phyloP scores from a whole-genome alignment of 2,329 filamentous ascomycete species.

The Podosphaera xanthii region DNA sequence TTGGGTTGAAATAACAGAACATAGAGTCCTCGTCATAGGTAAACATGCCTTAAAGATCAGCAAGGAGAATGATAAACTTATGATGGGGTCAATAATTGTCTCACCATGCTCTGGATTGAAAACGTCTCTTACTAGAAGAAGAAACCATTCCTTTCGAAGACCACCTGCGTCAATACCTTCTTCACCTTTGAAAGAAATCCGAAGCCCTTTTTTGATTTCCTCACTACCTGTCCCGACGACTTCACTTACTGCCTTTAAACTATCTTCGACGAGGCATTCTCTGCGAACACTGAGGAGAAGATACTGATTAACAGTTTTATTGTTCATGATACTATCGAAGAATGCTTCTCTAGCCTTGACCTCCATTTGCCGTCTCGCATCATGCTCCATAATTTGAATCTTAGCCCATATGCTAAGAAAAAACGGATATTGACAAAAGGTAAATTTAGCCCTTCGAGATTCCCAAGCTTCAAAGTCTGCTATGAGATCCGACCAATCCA shows the following conservation, averaged over 20 bases:
- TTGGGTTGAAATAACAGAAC: slow-evolving; percentile 83
- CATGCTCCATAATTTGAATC: slow-evolving; percentile 72
- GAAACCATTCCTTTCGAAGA: slow-evolving; percentile 82
- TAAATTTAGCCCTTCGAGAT: slow-evolving; percentile 46
- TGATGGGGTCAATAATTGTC: slow-evolving; percentile 14
- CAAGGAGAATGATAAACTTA: not conserved
- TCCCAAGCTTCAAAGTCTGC: slow-evolving; percentile 82
- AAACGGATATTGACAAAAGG: slow-evolving; percentile 84
- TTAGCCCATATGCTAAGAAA: slow-evolving; percentile 83
- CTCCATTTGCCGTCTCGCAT: slow-evolving; percentile 75
- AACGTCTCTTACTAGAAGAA: slow-evolving; percentile 67
- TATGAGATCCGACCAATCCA: slow-evolving; percentile 71
- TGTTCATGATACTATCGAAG: slow-evolving; percentile 66
- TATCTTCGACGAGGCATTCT: slow-evolving; percentile 76
- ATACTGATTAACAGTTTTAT: slow-evolving; percentile 52
- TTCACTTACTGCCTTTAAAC: slow-evolving; percentile 62
- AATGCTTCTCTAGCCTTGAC: slow-evolving; percentile 73
- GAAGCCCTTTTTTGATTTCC: slow-evolving; percentile 74
- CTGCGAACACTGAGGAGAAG: slow-evolving; percentile 56
- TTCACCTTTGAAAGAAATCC: slow-evolving; percentile 69
- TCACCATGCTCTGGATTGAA: slow-evolving; percentile 76
- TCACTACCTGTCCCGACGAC: slow-evolving; percentile 60
- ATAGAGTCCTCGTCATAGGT: slow-evolving; percentile 76
- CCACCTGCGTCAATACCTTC: slow-evolving; percentile 83
- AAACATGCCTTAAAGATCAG: slow-evolving; percentile 46